phyloP scores from a whole-genome alignment of 2,329 filamentous ascomycete species.

The Hortaea werneckii region DNA sequence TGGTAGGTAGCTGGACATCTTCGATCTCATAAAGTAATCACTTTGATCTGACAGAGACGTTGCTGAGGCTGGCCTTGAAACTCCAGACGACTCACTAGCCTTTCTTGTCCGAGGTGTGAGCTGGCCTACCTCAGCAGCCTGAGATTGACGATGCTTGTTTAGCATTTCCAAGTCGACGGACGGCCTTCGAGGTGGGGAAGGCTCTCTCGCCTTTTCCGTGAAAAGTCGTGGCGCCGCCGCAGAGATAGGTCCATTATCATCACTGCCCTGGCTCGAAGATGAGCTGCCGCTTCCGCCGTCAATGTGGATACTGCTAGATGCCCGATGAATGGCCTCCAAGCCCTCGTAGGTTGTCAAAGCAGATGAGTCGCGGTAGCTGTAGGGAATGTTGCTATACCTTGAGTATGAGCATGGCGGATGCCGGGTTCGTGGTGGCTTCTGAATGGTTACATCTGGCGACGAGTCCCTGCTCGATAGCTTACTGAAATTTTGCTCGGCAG shows the following conservation, averaged over 20 bases:
- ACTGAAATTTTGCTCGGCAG: constrained; percentile 25
- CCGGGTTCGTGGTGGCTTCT: constrained; percentile 14
- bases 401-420: constrained; percentile 28
- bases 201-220: constrained; percentile 4
- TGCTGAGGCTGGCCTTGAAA: constrained; percentile 1
- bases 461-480: constrained; percentile 9
- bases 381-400: constrained; percentile 28
- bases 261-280: constrained; percentile 15
- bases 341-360: constrained; percentile 23
- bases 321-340: constrained; percentile 18
- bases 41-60: background rate
- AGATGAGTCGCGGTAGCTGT: constrained; percentile 23
- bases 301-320: constrained; percentile 14
- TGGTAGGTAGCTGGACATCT: no score
- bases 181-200: constrained; percentile 8
- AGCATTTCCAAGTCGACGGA: constrained; percentile 28
- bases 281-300: constrained; percentile 11
- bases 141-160: constrained; percentile 38
- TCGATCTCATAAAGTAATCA: background rate
- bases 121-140: constrained; percentile 42
- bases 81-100: constrained; percentile 4
- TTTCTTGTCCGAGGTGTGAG: constrained; percentile 23
- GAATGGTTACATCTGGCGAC: constrained; percentile 7
- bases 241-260: constrained; percentile 15
- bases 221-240: constrained; percentile 17